Conservation (phyloP, 2,329 filamentous ascomycete genomes). For the Scedosporium aurantiacum region DNA sequence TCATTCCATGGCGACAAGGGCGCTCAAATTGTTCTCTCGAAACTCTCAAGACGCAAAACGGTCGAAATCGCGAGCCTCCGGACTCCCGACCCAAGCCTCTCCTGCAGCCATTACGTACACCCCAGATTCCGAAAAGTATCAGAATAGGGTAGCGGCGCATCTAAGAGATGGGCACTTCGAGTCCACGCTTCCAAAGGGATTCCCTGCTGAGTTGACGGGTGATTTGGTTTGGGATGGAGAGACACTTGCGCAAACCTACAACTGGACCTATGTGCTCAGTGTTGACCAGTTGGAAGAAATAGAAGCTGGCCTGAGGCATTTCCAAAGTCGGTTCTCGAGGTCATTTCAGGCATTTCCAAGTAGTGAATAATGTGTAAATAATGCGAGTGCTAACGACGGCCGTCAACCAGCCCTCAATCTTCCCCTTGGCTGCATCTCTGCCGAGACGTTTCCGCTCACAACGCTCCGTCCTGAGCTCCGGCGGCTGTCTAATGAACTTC, state of each 20-base stretch:
- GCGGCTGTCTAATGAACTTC: constrained; percentile 34
- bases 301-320: constrained; percentile 7
- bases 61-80: too few species aligned
- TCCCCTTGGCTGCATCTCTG: constrained; percentile 29
- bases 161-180: not conserved
- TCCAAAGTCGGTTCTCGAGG: constrained; percentile 6
- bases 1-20: too few species aligned
- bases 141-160: constrained; percentile 1
- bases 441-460: constrained; percentile 42
- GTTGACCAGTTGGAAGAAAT: constrained; percentile 8
- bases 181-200: constrained; percentile 6
- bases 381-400: too few species aligned
- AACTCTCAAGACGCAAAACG: too few species aligned
- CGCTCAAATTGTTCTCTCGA: too few species aligned
- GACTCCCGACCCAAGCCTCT: too few species aligned
- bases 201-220: constrained; percentile 5
- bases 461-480: constrained; percentile 35
- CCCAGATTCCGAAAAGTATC: constrained; percentile 9
- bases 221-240: constrained; percentile 9
- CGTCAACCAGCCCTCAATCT: constrained; percentile 20
- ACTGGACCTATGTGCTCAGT: constrained; percentile 4
- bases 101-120: constrained; percentile 8
- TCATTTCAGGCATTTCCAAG: not conserved
- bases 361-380: not conserved
- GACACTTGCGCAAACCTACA: constrained; percentile 4